Evolutionary conservation across 108 stramenopile genomes (phyloP).

Genomic region (Stephanodiscus triporus): DNA sequence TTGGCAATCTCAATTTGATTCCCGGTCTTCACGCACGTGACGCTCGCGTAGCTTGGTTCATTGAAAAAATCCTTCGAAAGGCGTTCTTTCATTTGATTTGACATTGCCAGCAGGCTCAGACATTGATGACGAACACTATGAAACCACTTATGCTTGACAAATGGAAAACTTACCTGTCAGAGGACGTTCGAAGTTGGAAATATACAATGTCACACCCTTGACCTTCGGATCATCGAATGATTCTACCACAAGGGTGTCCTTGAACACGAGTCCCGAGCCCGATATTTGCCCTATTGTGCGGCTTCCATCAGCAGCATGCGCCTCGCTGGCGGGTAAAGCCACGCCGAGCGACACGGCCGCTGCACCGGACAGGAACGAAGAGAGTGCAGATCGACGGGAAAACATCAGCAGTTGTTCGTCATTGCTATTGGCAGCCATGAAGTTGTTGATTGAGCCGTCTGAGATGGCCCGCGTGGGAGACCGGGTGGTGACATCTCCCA

Average conservation of each 20-base stretch:
- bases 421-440: background rate
- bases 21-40: slow-evolving; percentile 81
- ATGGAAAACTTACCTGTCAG: slow-evolving; percentile 45
- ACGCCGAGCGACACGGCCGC: slow-evolving; percentile 8
- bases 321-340: slow-evolving; percentile 16
- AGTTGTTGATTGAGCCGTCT: background rate
- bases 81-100: slow-evolving; percentile 49
- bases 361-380: slow-evolving; percentile 25
- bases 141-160: background rate
- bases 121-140: background rate
- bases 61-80: slow-evolving; percentile 79
- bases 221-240: slow-evolving; percentile 90
- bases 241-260: slow-evolving; percentile 80
- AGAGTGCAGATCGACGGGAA: slow-evolving; percentile 34
- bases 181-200: slow-evolving; percentile 91
- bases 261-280: slow-evolving; percentile 89
- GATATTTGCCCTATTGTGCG: slow-evolving; percentile 70
- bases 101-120: background rate
- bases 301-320: slow-evolving; percentile 48
- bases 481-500: background rate
- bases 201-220: slow-evolving; percentile 77
- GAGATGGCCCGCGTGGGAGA: background rate
- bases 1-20: slow-evolving; percentile 66
- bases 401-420: background rate
- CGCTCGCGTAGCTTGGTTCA: slow-evolving; percentile 83